Evolutionary conservation across 2,329 filamentous ascomycete species (phyloP).

Genomic region (Fusarium mangiferae): DNA sequence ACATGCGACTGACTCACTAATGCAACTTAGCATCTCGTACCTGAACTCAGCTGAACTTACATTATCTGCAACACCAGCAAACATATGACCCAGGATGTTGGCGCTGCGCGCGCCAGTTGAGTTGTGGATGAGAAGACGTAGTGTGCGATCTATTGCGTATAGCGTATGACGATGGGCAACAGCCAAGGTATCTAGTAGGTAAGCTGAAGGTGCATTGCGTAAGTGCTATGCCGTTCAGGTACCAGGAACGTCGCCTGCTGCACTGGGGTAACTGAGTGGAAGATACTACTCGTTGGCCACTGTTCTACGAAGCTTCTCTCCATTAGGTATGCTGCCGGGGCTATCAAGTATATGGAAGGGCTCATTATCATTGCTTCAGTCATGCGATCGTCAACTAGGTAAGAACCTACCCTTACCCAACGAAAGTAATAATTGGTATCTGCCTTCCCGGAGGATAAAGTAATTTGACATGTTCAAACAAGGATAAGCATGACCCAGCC

Average conservation of each 20-base stretch:
- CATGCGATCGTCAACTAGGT: conserved; percentile 21
- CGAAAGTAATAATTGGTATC: not conserved
- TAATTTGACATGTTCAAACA: conserved; percentile 29
- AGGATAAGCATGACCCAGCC: conserved; percentile 28
- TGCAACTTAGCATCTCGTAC: conserved; percentile 24
- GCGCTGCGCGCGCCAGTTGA: conserved; percentile 22
- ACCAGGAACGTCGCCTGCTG: not conserved
- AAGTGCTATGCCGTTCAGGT: conserved; percentile 27
- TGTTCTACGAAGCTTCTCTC: not conserved
- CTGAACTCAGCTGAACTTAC: conserved; percentile 28
- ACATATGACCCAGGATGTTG: conserved; percentile 15
- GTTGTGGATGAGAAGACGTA: conserved; percentile 29
- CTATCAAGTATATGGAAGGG: conserved; percentile 14
- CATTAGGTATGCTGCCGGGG: not conserved
- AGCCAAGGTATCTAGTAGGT: not conserved
- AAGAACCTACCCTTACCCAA: not conserved
- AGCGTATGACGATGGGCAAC: conserved; percentile 32
- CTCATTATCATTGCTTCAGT: conserved; percentile 27
- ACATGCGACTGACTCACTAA: not conserved
- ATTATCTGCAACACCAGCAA: conserved; percentile 20
- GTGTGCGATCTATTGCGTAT: conserved; percentile 35
- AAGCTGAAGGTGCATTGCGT: conserved; percentile 28
- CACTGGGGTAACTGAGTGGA: not conserved
- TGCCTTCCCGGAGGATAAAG: conserved; percentile 15
- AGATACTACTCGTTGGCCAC: not conserved